phyloP scores from a whole-genome alignment of 371 early-diverging fungal species.

The Mucor mucedo region DNA sequence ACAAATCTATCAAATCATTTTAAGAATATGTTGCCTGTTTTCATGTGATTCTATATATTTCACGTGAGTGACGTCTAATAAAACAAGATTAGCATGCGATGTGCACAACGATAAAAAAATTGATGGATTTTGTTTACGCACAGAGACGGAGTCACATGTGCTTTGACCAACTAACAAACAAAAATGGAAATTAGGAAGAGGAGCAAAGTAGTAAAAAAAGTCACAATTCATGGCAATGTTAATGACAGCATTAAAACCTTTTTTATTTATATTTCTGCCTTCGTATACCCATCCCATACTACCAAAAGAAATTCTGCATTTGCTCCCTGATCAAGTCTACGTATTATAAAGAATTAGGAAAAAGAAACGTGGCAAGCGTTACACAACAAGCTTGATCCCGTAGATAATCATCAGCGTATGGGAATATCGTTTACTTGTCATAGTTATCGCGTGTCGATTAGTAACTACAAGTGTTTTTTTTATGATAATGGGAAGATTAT shows the following conservation, averaged over 20 bases:
- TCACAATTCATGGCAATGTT: too few relatives aligned
- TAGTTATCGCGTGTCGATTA: conserved; percentile 1
- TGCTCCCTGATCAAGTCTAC: background rate
- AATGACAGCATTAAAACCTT: too few relatives aligned
- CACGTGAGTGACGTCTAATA: conserved; percentile 15
- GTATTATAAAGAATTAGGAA: background rate
- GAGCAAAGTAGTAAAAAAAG: background rate
- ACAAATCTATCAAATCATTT: background rate
- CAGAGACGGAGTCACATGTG: conserved; percentile 12
- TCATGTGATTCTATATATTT: conserved; percentile 9
- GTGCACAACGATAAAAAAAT: conserved; percentile 13
- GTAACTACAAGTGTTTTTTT: background rate
- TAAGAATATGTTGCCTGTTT: conserved; percentile 2
- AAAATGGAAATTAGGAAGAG: background rate
- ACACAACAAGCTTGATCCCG: background rate
- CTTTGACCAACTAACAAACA: conserved; percentile 9
- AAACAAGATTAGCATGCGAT: conserved; percentile 15
- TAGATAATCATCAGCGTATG: background rate
- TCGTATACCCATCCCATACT: too few relatives aligned
- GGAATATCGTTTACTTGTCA: conserved; percentile 4
- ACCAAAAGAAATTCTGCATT: too few relatives aligned
- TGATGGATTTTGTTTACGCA: background rate
- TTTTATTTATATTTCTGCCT: too few relatives aligned
- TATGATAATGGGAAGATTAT: too few relatives aligned
- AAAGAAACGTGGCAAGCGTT: conserved; percentile 14